phyloP scores from a whole-genome alignment of 2,329 filamentous ascomycete species.

The Xylaria arbuscula region DNA sequence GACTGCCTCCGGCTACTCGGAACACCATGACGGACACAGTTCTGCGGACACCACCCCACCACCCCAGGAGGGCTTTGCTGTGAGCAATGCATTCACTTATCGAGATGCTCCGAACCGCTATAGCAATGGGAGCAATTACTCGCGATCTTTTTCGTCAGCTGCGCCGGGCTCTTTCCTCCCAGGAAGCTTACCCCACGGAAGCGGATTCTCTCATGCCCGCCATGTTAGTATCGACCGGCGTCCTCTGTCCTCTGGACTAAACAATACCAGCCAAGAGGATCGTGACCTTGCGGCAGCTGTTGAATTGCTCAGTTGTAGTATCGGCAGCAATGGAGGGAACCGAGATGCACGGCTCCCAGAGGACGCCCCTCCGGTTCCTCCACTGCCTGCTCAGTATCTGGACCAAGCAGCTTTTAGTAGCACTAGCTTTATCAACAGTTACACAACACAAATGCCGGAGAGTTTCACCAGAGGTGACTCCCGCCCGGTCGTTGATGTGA shows the following conservation, averaged over 20 bases:
- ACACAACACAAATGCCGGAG: conserved; percentile 68
- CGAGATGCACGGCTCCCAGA: conserved; percentile 71
- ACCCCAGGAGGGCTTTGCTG: conserved; percentile 75
- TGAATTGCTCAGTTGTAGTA: conserved; percentile 89
- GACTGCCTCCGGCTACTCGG: conserved; percentile 82
- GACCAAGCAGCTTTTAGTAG: conserved; percentile 70
- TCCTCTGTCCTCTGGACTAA: conserved; percentile 82
- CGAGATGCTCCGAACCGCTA: conserved; percentile 66
- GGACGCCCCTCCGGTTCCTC: conserved; percentile 88
- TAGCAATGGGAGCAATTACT: conserved; percentile 68
- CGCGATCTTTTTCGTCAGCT: conserved; percentile 83
- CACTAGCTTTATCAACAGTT: conserved; percentile 72
- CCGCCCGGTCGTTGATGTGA: conserved; percentile 68
- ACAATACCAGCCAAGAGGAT: conserved; percentile 81
- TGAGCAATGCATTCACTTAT: conserved; percentile 61
- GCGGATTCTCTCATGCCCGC: conserved; percentile 69
- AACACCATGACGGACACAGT: conserved; percentile 79
- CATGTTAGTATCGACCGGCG: conserved; percentile 81
- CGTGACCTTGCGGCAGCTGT: conserved; percentile 90
- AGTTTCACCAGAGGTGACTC: conserved; percentile 72
- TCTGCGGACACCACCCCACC: conserved; percentile 94
- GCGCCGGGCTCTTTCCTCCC: conserved; percentile 65
- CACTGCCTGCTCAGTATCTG: conserved; percentile 83
- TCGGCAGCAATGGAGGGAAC: conserved; percentile 78
- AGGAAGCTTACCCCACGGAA: conserved; percentile 63